These are phyloP conservation scores for Capsicum rhomboideum DNA, from an alignment of 257 asterid genomes.

Conservation along the genomic window DNA sequence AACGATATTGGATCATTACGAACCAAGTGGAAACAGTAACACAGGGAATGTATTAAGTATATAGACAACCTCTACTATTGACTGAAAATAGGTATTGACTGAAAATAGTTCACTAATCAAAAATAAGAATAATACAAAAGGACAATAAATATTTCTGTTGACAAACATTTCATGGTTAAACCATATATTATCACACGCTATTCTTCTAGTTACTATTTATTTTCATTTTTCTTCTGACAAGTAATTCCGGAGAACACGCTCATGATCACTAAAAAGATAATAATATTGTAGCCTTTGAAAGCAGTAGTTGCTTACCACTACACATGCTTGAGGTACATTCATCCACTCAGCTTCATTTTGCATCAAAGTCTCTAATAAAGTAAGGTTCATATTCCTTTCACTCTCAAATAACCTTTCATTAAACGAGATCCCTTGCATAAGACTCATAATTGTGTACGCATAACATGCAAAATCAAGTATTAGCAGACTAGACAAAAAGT, in stretches of 20 bases:
- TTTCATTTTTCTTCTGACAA: neutral
- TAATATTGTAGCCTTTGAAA: neutral
- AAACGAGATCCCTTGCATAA: neutral
- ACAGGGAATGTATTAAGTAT: neutral
- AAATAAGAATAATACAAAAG: neutral
- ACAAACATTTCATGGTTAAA: neutral
- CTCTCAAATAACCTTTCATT: neutral
- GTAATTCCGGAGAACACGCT: neutral
- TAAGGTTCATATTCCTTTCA: neutral
- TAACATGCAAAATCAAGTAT: neutral
- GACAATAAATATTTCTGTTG: neutral
- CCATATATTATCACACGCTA: neutral
- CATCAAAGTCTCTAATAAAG: neutral
- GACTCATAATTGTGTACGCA: neutral
- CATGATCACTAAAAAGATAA: neutral
- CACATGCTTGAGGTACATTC: neutral
- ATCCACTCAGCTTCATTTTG: neutral
- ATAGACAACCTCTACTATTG: neutral
- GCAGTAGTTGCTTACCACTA: neutral
- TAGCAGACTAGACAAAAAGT: neutral
- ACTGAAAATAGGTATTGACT: neutral
- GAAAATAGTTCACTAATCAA: neutral
- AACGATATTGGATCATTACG: neutral
- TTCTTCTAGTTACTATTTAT: neutral
- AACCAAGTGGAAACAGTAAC: neutral